These are phyloP conservation scores for Coffea humblotiana DNA, from an alignment of 305 asterid genomes.

Conservation along the genomic window DNA sequence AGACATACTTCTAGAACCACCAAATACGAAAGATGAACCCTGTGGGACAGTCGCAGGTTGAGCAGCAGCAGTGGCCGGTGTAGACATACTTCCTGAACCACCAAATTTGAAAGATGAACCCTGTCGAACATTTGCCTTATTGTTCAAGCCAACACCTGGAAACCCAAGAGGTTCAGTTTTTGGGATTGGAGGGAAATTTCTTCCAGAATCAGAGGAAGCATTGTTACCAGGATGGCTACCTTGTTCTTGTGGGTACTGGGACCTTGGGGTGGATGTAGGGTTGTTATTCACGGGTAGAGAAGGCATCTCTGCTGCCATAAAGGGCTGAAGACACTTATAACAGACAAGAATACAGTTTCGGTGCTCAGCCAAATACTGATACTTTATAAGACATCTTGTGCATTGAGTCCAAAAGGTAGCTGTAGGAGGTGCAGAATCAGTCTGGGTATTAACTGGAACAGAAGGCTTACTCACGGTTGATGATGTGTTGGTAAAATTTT, in stretches of 20 bases:
- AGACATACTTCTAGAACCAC: slow-evolving; percentile 16
- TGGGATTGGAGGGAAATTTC: slow-evolving; percentile 15
- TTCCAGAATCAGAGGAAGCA: slow-evolving; percentile 21
- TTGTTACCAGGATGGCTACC: slow-evolving; percentile 11
- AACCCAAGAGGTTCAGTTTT: slow-evolving; percentile 10
- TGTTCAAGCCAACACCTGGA: slow-evolving; percentile 11
- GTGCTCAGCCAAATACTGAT: slow-evolving; percentile 36
- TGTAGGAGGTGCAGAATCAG: slow-evolving; percentile 16
- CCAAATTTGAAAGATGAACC: slow-evolving; percentile 7
- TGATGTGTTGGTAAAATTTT: slow-evolving; percentile 1
- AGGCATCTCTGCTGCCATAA: slow-evolving; percentile 44
- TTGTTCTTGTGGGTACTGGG: slow-evolving; percentile 25
- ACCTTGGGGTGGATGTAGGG: slow-evolving; percentile 11
- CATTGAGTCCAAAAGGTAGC: slow-evolving; percentile 66
- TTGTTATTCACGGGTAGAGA: slow-evolving; percentile 28
- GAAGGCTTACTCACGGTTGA: slow-evolving; percentile 2
- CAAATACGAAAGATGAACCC: not conserved
- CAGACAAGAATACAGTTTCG: slow-evolving; percentile 46
- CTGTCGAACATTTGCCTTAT: slow-evolving; percentile 4
- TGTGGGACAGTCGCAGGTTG: slow-evolving; percentile 8
- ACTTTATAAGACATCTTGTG: slow-evolving; percentile 36
- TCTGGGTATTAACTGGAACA: slow-evolving; percentile 1
- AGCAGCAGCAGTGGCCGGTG: slow-evolving; percentile 20
- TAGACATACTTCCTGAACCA: slow-evolving; percentile 15
- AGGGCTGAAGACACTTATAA: slow-evolving; percentile 42